Percentiles rank a stretch among this genome's conserved stretches.
Conservation (phyloP, 371 early-diverging fungal genomes). For the Zopfochytrium polystomum region DNA sequence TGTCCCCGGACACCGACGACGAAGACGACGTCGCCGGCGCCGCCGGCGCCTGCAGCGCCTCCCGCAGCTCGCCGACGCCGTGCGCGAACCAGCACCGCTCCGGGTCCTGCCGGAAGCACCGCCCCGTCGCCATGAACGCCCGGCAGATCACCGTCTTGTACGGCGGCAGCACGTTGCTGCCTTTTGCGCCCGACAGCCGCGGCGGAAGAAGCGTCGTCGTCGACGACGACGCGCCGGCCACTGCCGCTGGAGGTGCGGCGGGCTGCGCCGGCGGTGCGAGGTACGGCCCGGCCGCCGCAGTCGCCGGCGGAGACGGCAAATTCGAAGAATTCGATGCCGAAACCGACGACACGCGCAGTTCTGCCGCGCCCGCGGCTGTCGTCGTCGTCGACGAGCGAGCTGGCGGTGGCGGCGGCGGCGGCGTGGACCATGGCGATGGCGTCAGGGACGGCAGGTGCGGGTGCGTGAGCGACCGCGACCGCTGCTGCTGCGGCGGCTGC, state of each 20-base stretch:
- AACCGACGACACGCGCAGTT: too few species aligned
- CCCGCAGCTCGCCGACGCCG: constrained; percentile 14
- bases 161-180: constrained; percentile 14
- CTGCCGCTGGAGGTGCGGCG: background rate
- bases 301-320: too few species aligned
- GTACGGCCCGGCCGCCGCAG: too few species aligned
- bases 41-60: background rate
- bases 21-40: constrained; percentile 1
- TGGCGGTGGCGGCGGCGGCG: too few species aligned
- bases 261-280: background rate
- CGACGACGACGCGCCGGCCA: background rate
- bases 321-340: too few species aligned
- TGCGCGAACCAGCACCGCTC: constrained; percentile 25
- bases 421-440: background rate
- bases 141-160: constrained; percentile 27
- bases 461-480: background rate
- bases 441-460: background rate
- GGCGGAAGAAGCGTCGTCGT: background rate
- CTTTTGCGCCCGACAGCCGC: background rate
- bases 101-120: constrained; percentile 18
- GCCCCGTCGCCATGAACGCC: constrained; percentile 15
- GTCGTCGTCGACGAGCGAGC: too few species aligned
- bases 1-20: background rate
- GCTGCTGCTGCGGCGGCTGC: background rate
- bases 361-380: too few species aligned